phyloP scores from a whole-genome alignment of 768 basidiomycete genomes.

The Lentinula lateritia region DNA sequence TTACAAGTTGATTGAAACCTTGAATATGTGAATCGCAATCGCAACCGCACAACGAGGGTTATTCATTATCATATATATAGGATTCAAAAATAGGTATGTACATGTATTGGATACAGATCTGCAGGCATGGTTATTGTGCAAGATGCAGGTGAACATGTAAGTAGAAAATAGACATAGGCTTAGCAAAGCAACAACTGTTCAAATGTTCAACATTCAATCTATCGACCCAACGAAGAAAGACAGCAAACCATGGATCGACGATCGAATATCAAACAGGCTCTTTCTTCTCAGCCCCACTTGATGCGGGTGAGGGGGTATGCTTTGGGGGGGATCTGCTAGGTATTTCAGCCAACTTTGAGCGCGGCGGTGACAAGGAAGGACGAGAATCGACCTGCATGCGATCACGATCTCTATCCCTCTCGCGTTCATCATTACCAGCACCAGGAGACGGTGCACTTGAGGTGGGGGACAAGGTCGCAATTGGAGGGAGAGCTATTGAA shows the following conservation, averaged over 20 bases:
- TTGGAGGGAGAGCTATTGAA: slow-evolving; percentile 58
- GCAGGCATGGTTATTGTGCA: too few relatives aligned
- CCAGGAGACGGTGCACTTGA: slow-evolving; percentile 52
- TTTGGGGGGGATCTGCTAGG: slow-evolving; percentile 8
- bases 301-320: slow-evolving; percentile 7
- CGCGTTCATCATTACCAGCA: slow-evolving; percentile 13
- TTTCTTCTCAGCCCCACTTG: slow-evolving; percentile 6
- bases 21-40: too few relatives aligned
- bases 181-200: neutral
- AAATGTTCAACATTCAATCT: neutral
- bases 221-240: neutral
- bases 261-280: neutral
- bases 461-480: slow-evolving; percentile 60
- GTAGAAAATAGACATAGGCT: neutral
- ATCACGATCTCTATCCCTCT: slow-evolving; percentile 24
- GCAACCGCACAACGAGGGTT: too few relatives aligned
- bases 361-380: slow-evolving; percentile 8
- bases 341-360: slow-evolving; percentile 9
- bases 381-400: slow-evolving; percentile 41
- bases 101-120: too few relatives aligned
- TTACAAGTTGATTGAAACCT: too few relatives aligned
- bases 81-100: too few relatives aligned
- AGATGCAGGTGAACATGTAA: neutral
- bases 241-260: neutral
- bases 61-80: too few relatives aligned